Evolutionary conservation across 1,284 basidiomycete species (phyloP).

Genomic region (Schizophyllum commune): DNA sequence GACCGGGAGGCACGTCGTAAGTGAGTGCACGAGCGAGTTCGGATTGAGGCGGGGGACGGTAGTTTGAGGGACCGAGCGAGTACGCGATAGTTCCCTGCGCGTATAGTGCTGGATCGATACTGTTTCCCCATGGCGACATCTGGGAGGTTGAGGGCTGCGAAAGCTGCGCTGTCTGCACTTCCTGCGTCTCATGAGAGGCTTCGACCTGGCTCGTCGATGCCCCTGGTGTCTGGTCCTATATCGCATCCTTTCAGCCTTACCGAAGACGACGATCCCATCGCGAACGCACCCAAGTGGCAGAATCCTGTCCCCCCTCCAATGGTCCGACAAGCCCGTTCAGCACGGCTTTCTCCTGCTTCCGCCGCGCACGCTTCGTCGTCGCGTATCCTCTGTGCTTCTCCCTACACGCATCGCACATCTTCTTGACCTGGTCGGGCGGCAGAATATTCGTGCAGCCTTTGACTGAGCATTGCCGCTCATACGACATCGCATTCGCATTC

Average conservation of each 20-base stretch:
- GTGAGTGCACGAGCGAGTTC: background rate
- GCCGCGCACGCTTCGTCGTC: conserved; percentile 39
- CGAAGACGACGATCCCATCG: background rate
- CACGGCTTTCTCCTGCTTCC: conserved; percentile 44
- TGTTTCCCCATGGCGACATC: background rate
- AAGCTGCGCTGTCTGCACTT: background rate
- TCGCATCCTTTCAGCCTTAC: background rate
- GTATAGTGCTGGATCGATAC: background rate
- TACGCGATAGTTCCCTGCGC: background rate
- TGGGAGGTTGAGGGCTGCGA: no score
- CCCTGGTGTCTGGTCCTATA: background rate
- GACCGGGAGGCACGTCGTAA: background rate
- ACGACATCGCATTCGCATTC: no score
- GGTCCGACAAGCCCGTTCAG: conserved; percentile 17
- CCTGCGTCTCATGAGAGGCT: background rate
- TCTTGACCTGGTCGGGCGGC: conserved; percentile 20
- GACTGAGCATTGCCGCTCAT: conserved; percentile 23
- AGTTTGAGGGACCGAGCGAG: background rate
- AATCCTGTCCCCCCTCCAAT: conserved; percentile 21
- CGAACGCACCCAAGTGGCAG: background rate
- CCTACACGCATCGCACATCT: conserved; percentile 48
- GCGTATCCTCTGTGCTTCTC: conserved; percentile 44
- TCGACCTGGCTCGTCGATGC: background rate
- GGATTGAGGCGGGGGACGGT: background rate
- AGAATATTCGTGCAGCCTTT: conserved; percentile 21